Base-by-base conservation (phyloP, 2,329 filamentous ascomycete genomes). In the Penicillium sp. region DNA sequence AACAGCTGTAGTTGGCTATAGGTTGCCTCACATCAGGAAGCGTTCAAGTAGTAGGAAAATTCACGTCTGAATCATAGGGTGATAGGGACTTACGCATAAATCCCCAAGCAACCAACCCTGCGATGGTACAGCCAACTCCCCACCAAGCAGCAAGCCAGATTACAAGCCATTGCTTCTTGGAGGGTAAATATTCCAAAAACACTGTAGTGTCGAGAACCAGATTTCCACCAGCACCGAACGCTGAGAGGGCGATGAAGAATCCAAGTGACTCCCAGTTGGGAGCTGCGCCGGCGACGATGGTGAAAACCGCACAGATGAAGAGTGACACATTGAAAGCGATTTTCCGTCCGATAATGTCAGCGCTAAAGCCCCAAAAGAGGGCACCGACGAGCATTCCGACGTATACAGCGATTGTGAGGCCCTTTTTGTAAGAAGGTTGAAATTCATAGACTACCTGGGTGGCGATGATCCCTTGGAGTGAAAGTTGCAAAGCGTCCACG, bases 381-480 rank as follows among this genome's bases (percentile, higher is more conserved):
- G 25, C 40, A 3, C 54, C 54, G 2, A 41, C 51, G 10, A 56
- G 12, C 20, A 56, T 33, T 6, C 47, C 54, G 24, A 54, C 13
- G 24, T 56, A 56, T 18, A 56, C 51, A 10, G 47, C 54, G 6
- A 56, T 10, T 24, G 51, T 48, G 27, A 48, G 44, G n/a, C 54
- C 54, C 25, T 44, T 42, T 28, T 31, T 31, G 35, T 52, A 56
- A 28, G 32, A 43, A 9, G 54, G 54, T n/a, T 46, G 44, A 31
- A 49, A 56, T 37, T 56, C 47, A 9, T 44, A 42, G 32, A 47
- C 54, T 6, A 48, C 54, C 38, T 50, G 46, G 12, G 50, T 49
- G 27, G 54, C 51, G 18, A 48, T 52, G 27, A 56, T 56, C 20
- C 48, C 47, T 46, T 52, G 51, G 7, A 56, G 44, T 24, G 52